phyloP scores from a whole-genome alignment of 495 filamentous ascomycete species.

The Penicillium lividum region DNA sequence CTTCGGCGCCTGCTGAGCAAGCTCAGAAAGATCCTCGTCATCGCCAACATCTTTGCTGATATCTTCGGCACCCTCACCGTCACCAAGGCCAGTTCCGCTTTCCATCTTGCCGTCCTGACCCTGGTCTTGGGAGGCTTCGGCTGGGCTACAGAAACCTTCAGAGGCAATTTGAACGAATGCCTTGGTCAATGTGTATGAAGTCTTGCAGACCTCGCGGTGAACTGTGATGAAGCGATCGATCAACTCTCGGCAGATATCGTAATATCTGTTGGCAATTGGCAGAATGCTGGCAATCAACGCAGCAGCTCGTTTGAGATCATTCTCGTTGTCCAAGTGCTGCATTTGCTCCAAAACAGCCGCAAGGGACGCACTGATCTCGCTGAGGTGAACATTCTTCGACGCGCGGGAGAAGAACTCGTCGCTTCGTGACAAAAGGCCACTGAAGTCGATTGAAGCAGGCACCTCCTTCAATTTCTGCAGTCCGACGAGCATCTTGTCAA shows the following conservation, averaged over 20 bases:
- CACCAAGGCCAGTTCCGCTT: conserved; percentile 92
- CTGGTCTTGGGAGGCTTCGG: conserved; percentile 69
- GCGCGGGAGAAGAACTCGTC: conserved; percentile 56
- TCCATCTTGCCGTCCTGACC: conserved; percentile 76
- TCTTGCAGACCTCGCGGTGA: conserved; percentile 69
- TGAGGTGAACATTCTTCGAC: conserved; percentile 59
- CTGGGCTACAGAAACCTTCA: conserved; percentile 88
- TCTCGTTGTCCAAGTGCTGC: conserved; percentile 45
- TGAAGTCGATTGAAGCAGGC: conserved; percentile 57
- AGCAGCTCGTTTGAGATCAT: conserved; percentile 47
- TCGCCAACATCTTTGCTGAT: conserved; percentile 95
- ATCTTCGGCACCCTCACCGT: conserved; percentile 91
- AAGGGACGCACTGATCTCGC: conserved; percentile 54
- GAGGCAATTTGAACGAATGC: conserved; percentile 72
- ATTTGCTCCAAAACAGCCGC: conserved; percentile 51
- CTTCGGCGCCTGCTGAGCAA: conserved; percentile 75
- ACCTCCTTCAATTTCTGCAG: conserved; percentile 69
- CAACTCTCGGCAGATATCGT: conserved; percentile 54
- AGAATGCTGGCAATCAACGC: conserved; percentile 65
- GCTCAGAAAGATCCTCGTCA: conserved; percentile 89
- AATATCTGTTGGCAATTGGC: conserved; percentile 77
- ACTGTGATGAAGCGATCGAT: conserved; percentile 54
- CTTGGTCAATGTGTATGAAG: conserved; percentile 71
- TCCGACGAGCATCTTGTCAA: conserved; percentile 69
- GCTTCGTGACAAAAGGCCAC: conserved; percentile 62